phyloP scores from a whole-genome alignment of 805 yeast species.

The Candida chauliodis region DNA sequence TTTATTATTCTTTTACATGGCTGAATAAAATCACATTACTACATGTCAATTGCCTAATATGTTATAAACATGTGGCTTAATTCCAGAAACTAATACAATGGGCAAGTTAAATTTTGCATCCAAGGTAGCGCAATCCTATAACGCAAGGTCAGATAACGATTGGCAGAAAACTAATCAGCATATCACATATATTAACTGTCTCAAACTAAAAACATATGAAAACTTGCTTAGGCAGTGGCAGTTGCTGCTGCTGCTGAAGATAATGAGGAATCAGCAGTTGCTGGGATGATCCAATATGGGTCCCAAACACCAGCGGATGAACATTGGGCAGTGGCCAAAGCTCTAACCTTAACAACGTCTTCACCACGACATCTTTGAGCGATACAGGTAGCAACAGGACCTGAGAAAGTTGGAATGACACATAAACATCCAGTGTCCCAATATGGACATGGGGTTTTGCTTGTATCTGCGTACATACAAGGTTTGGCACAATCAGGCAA shows the following conservation, averaged over 20 bases:
- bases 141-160: too few species aligned
- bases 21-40: too few species aligned
- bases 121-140: too few species aligned
- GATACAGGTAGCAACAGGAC: constrained; percentile 35
- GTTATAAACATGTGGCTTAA: too few species aligned
- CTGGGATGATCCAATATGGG: constrained; percentile 29
- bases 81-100: too few species aligned
- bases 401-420: constrained; percentile 34
- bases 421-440: constrained; percentile 42
- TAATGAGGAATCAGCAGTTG: constrained; percentile 13
- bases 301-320: constrained; percentile 19
- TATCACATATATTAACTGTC: too few species aligned
- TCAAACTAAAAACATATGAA: too few species aligned
- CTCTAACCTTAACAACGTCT: constrained; percentile 26
- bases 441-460: constrained; percentile 48
- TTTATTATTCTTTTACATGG: too few species aligned
- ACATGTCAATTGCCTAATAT: too few species aligned
- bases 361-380: constrained; percentile 31
- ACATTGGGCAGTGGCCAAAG: constrained; percentile 25
- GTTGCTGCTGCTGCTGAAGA: constrained; percentile 17
- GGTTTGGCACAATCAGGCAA: constrained; percentile 42
- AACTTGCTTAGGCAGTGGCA: constrained; percentile 9
- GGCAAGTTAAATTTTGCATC: too few species aligned
- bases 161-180: too few species aligned
- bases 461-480: constrained; percentile 27